These are phyloP conservation scores for Chrysanthemum seticuspe DNA, from an alignment of 129 eudicot species.

Conservation along the genomic window DNA sequence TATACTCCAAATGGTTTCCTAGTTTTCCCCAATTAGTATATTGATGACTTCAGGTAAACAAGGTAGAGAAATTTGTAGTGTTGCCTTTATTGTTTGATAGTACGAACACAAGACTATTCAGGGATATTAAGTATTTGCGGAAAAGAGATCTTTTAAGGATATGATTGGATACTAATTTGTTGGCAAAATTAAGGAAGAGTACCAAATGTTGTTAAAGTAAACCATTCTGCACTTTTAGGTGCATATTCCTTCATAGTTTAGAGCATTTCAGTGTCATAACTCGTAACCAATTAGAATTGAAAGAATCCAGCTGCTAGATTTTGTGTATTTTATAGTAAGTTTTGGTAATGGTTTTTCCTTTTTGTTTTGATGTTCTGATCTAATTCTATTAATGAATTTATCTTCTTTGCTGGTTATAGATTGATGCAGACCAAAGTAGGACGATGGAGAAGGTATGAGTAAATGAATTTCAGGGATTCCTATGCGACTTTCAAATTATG, in stretches of 20 bases:
- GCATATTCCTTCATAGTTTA: not conserved
- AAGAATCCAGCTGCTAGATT: not conserved
- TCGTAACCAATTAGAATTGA: not conserved
- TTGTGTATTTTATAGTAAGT: not conserved
- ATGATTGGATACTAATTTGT: not conserved
- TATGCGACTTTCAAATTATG: not conserved
- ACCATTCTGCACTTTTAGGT: not conserved
- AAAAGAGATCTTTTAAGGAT: not conserved
- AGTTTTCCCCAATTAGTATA: not conserved
- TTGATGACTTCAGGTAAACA: not conserved
- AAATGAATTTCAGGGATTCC: not conserved
- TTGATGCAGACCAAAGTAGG: conserved; percentile 12
- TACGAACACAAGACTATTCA: not conserved
- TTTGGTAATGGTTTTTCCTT: not conserved
- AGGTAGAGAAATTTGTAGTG: not conserved
- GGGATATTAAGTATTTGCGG: not conserved
- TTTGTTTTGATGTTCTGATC: not conserved
- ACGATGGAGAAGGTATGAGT: conserved; percentile 10
- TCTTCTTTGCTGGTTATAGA: conserved; percentile 2
- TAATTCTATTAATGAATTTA: not conserved
- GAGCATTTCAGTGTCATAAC: not conserved
- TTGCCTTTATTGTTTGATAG: not conserved
- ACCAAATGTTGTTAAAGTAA: too few species aligned
- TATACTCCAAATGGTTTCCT: not conserved
- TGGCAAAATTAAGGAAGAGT: not conserved